Conservation (phyloP, 345 rosid genomes). For the Aurinia saxatilis region DNA sequence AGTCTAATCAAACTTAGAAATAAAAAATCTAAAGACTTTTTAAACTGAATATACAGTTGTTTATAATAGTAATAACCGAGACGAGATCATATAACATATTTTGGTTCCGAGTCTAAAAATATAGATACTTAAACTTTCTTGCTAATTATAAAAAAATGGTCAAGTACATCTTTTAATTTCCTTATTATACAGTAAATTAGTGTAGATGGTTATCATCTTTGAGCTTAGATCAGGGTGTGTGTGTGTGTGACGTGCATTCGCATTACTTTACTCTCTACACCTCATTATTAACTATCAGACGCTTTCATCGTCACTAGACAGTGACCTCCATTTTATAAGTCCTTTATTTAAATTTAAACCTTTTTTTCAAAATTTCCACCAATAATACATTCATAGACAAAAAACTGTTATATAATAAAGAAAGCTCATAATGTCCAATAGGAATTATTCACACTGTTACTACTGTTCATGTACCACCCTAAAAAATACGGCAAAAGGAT, state of each 20-base stretch:
- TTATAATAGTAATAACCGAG: too few relatives aligned
- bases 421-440: neutral
- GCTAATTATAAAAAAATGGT: too few relatives aligned
- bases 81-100: too few relatives aligned
- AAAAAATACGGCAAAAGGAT: neutral
- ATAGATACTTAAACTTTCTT: too few relatives aligned
- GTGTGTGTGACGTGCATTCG: conserved; percentile 12
- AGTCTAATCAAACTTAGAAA: too few relatives aligned
- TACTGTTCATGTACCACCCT: conserved; percentile 2
- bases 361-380: neutral
- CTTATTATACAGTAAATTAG: neutral
- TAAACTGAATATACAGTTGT: too few relatives aligned
- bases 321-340: conserved; percentile 15
- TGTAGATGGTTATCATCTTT: neutral
- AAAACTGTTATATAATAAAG: neutral
- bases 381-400: neutral
- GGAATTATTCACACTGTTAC: conserved; percentile 4
- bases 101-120: too few relatives aligned
- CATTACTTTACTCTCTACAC: conserved; percentile 15
- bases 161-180: neutral
- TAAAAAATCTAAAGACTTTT: too few relatives aligned
- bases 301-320: conserved; percentile 26
- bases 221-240: conserved; percentile 2
- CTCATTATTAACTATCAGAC: conserved; percentile 13
- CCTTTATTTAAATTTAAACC: neutral